Percentiles rank a stretch among this genome's conserved stretches.
Conservation (phyloP, 2,329 filamentous ascomycete genomes). For the Mycosphaerelloides madeirae region DNA sequence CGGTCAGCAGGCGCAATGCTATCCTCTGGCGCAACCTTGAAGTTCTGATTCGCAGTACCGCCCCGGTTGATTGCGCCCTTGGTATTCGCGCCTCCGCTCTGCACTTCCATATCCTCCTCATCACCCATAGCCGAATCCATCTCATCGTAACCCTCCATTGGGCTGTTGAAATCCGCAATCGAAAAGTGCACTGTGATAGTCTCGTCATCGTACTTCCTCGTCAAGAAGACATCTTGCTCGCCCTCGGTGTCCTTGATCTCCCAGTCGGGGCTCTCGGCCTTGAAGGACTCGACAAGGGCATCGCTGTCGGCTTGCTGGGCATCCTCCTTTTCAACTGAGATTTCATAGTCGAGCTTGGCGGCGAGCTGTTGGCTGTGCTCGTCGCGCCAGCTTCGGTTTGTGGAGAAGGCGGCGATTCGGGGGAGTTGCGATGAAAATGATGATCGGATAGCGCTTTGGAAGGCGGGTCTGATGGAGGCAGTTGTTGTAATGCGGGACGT, state of each 20-base stretch:
- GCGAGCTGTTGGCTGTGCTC: conserved; percentile 72
- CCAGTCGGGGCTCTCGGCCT: conserved; percentile 73
- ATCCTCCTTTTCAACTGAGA: conserved; percentile 77
- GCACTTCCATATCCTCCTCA: conserved; percentile 46
- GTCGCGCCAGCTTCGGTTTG: conserved; percentile 36
- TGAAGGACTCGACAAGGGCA: conserved; percentile 73
- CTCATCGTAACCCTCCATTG: conserved; percentile 48
- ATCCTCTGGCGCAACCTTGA: conserved; percentile 54
- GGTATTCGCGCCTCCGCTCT: conserved; percentile 54
- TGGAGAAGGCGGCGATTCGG: conserved; percentile 38
- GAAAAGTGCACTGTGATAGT: conserved; percentile 80
- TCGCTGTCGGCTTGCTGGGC: conserved; percentile 52
- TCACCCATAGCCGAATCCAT: conserved; percentile 41
- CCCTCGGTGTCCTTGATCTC: conserved; percentile 70
- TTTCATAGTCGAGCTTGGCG: conserved; percentile 79
- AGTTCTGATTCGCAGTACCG: conserved; percentile 46
- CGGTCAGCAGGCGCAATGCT: conserved; percentile 53
- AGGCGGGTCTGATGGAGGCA: conserved; percentile 33
- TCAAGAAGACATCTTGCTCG: conserved; percentile 81
- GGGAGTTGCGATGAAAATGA: conserved; percentile 18
- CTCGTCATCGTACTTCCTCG: conserved; percentile 79
- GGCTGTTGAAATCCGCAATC: conserved; percentile 69
- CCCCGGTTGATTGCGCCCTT: conserved; percentile 54
- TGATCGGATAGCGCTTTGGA: conserved; percentile 14
- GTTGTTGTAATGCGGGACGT: conserved; percentile 39